Conservation (phyloP, 2,329 filamentous ascomycete genomes). For the Ascochyta lentis region DNA sequence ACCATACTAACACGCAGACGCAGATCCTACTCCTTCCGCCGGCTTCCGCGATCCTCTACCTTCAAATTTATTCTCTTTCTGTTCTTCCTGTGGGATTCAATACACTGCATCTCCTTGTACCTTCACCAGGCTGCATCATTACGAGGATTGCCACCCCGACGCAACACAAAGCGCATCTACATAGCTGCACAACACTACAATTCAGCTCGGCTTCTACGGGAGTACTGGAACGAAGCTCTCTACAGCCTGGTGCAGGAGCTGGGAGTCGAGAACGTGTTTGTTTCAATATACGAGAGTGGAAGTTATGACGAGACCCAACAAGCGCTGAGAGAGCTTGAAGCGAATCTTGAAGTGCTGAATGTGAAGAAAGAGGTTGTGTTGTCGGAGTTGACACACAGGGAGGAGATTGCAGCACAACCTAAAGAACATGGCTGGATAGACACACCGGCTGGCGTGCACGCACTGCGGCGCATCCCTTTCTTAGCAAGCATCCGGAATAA, state of each 20-base stretch:
- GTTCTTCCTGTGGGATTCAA: slow-evolving; percentile 29
- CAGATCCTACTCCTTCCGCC: slow-evolving; percentile 27
- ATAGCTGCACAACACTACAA: slow-evolving; percentile 76
- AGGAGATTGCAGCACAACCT: slow-evolving; percentile 43
- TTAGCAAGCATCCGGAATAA: slow-evolving; percentile 69
- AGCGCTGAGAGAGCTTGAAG: slow-evolving; percentile 64
- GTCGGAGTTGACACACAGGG: slow-evolving; percentile 59
- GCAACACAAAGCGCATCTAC: slow-evolving; percentile 58
- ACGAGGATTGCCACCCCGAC: slow-evolving; percentile 20
- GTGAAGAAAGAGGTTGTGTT: slow-evolving; percentile 64
- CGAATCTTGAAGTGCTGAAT: slow-evolving; percentile 58
- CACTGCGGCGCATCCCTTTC: slow-evolving; percentile 73
- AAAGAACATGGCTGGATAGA: slow-evolving; percentile 65
- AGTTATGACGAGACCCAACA: slow-evolving; percentile 73
- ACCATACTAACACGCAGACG: slow-evolving; percentile 20
- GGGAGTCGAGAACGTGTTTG: slow-evolving; percentile 69
- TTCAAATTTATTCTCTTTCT: slow-evolving; percentile 28
- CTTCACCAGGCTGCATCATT: slow-evolving; percentile 23
- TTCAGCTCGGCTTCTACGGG: slow-evolving; percentile 64
- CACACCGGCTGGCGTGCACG: slow-evolving; percentile 56
- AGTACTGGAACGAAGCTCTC: slow-evolving; percentile 69
- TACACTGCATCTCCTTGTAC: slow-evolving; percentile 29
- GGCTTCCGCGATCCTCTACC: slow-evolving; percentile 27
- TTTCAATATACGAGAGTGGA: slow-evolving; percentile 72
- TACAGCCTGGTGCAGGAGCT: slow-evolving; percentile 63